A percentile compares a stretch with the other conserved stretches of the same genome.
Evolutionary conservation across 2,329 filamentous ascomycete species (phyloP).

Genomic region (Penicillium concentricum): DNA sequence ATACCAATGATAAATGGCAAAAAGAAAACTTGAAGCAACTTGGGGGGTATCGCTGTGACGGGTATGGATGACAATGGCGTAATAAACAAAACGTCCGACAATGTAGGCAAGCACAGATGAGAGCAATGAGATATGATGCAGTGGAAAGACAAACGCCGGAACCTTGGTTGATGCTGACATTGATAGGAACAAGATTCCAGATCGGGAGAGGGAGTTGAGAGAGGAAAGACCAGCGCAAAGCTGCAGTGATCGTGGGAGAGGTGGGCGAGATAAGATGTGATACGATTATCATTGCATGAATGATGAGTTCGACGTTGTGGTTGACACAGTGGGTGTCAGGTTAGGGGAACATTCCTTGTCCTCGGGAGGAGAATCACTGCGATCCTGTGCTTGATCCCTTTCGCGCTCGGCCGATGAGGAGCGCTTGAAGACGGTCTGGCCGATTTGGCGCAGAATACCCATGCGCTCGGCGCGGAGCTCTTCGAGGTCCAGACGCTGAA

Average conservation of each 20-base stretch:
- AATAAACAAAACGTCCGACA: constrained; percentile 15
- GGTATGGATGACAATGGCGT: constrained; percentile 21
- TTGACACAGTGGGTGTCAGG: constrained; percentile 38
- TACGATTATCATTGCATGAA: constrained; percentile 21
- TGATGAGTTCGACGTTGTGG: constrained; percentile 37
- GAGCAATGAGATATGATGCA: constrained; percentile 18
- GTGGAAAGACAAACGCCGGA: constrained; percentile 10
- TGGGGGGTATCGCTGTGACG: constrained; percentile 25
- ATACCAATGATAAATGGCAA: constrained; percentile 7
- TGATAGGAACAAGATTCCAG: background rate
- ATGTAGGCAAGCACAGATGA: constrained; percentile 14
- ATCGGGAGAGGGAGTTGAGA: background rate
- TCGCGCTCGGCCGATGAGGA: constrained; percentile 42
- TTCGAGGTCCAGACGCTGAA: constrained; percentile 39
- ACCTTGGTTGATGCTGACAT: constrained; percentile 7
- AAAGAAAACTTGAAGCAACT: constrained; percentile 9
- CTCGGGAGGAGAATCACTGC: constrained; percentile 30
- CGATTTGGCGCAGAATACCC: constrained; percentile 44
- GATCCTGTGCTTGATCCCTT: constrained; percentile 28
- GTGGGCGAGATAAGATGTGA: background rate
- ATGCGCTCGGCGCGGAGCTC: constrained; percentile 42
- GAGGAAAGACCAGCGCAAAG: background rate
- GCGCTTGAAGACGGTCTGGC: constrained; percentile 47
- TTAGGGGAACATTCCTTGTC: constrained; percentile 37
- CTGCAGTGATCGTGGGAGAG: constrained; percentile 2